phyloP scores from a whole-genome alignment of 2,329 filamentous ascomycete species.

The Diaporthe ampelina region DNA sequence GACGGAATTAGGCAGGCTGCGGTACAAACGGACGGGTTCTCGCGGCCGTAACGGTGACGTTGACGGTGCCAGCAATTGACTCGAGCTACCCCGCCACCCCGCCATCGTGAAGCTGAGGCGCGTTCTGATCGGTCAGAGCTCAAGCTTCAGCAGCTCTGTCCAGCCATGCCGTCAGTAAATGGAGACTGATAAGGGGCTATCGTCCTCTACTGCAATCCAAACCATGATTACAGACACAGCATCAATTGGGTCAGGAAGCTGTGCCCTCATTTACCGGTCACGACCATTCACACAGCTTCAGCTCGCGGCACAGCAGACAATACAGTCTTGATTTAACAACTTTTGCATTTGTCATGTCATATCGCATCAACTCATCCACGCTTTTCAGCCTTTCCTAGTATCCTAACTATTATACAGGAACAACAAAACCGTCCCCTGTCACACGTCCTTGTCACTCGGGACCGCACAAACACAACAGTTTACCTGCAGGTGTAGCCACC shows the following conservation, averaged over 20 bases:
- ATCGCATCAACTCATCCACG: background rate
- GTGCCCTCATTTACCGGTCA: background rate
- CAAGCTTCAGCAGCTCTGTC: background rate
- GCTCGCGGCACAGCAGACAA: background rate
- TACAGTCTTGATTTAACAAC: background rate
- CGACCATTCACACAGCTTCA: background rate
- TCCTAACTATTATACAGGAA: conserved; percentile 25
- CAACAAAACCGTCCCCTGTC: background rate
- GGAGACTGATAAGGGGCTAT: background rate
- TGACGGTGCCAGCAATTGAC: background rate
- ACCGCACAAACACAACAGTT: conserved; percentile 12
- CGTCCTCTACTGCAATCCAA: background rate
- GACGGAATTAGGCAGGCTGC: background rate
- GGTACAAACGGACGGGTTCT: background rate
- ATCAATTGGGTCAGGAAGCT: background rate
- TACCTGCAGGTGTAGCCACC: conserved; percentile 73
- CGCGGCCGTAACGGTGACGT: conserved; percentile 14
- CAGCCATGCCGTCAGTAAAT: background rate
- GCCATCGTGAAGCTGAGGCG: background rate
- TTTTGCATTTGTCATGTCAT: background rate
- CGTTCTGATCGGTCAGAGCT: background rate
- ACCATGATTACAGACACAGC: too few species aligned
- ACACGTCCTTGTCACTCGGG: too few species aligned
- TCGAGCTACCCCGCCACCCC: conserved; percentile 29
- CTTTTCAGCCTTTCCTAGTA: background rate